Conservation (phyloP, 2,329 filamentous ascomycete species). For the Graphilbum sp. region DNA sequence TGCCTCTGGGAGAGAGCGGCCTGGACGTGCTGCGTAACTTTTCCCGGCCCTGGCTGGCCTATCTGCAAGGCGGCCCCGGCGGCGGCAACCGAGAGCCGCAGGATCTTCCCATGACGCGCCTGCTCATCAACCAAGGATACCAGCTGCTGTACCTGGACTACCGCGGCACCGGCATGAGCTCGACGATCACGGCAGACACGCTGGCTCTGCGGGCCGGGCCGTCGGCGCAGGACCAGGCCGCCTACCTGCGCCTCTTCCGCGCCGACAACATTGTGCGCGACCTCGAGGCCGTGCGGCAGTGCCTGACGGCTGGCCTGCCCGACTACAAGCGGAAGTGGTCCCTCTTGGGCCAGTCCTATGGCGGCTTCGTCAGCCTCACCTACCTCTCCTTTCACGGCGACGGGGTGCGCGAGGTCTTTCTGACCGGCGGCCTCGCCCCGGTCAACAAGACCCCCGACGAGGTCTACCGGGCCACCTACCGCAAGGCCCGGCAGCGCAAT, state of each 20-base stretch:
- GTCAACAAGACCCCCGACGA: constrained; percentile 54
- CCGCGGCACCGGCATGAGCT: constrained; percentile 73
- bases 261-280: constrained; percentile 85
- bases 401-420: constrained; percentile 65
- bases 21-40: constrained; percentile 8
- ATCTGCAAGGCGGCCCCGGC: constrained; percentile 75
- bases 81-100: constrained; percentile 62
- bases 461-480: constrained; percentile 59
- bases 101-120: constrained; percentile 51
- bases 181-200: constrained; percentile 58
- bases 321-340: constrained; percentile 53
- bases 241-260: constrained; percentile 70
- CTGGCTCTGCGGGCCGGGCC: constrained; percentile 49
- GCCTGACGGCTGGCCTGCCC: constrained; percentile 53
- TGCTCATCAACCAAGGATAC: constrained; percentile 64
- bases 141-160: constrained; percentile 81
- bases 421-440: constrained; percentile 71
- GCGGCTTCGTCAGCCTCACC: constrained; percentile 69
- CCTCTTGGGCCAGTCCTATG: constrained; percentile 81
- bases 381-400: constrained; percentile 72
- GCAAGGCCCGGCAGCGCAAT: constrained; percentile 56
- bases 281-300: constrained; percentile 68
- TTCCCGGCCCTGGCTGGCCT: constrained; percentile 46
- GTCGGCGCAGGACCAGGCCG: constrained; percentile 50
- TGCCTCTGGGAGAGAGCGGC: constrained; percentile 1